Conservation (phyloP, 176 grass and related monocot species). For the Raddia guianensis region DNA sequence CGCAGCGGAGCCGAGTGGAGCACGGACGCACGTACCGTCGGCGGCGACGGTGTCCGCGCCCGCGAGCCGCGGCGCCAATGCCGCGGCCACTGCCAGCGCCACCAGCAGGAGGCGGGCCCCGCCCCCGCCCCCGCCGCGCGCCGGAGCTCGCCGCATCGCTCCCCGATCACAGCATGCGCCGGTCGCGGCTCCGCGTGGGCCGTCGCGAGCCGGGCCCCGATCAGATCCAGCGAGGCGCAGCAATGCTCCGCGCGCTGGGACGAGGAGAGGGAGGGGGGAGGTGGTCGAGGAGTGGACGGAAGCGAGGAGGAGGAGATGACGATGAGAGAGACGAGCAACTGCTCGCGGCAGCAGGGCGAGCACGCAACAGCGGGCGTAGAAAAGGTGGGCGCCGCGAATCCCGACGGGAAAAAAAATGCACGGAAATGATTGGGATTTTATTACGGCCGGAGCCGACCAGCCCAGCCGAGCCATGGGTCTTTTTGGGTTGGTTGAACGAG, state of each 20-base stretch:
- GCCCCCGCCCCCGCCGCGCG: neutral
- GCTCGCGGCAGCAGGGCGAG: neutral
- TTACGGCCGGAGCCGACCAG: neutral
- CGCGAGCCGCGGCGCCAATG: slow-evolving; percentile 48
- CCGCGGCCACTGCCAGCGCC: neutral
- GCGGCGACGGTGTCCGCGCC: slow-evolving; percentile 41
- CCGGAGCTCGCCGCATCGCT: slow-evolving; percentile 28
- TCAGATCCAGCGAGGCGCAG: slow-evolving; percentile 16
- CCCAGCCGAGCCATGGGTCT: no score
- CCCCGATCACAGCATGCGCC: slow-evolving; percentile 44
- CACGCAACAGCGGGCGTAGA: slow-evolving; percentile 14
- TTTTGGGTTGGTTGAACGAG: no score
- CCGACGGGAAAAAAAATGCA: neutral
- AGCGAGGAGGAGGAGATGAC: neutral
- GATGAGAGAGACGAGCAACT: neutral
- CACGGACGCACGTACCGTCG: slow-evolving; percentile 33
- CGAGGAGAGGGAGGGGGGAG: neutral
- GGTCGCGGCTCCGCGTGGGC: neutral
- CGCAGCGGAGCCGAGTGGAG: neutral
- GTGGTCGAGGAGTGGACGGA: slow-evolving; percentile 13
- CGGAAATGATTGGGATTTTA: slow-evolving; percentile 14
- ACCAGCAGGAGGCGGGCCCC: neutral
- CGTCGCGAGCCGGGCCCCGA: neutral
- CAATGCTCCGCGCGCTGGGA: neutral
- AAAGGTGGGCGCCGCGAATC: neutral